phyloP scores from a whole-genome alignment of 352 stramenopile genomes.

The Vaucheria bursata region DNA sequence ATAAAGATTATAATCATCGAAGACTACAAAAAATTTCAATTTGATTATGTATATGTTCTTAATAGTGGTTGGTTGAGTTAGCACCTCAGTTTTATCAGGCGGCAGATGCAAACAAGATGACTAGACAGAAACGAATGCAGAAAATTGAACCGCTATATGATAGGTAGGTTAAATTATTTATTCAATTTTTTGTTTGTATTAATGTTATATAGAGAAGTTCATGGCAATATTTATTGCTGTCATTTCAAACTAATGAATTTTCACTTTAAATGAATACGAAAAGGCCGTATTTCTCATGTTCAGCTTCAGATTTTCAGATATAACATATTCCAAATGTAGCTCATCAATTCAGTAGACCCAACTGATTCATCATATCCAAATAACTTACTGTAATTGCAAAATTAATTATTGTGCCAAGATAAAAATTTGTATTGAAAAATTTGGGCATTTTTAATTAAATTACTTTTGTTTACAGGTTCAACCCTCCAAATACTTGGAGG shows the following conservation, averaged over 20 bases:
- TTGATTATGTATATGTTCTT: too few relatives aligned
- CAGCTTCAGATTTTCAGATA: neutral
- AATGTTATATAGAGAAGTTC: neutral
- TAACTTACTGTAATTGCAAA: neutral
- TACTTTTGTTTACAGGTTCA: slow-evolving; percentile 81
- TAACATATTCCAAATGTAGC: neutral
- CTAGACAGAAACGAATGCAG: slow-evolving; percentile 90
- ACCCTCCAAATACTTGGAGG: slow-evolving; percentile 90
- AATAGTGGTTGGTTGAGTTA: slow-evolving; percentile 90
- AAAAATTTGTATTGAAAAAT: neutral
- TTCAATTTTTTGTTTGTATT: neutral
- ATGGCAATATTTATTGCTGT: neutral
- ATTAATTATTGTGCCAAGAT: neutral
- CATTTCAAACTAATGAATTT: neutral
- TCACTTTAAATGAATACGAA: neutral
- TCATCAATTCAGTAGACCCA: neutral
- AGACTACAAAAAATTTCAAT: too few relatives aligned
- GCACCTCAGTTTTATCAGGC: slow-evolving; percentile 89
- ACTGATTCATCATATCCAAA: neutral
- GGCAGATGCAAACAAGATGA: slow-evolving; percentile 92
- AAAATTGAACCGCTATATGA: slow-evolving; percentile 99
- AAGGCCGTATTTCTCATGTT: neutral
- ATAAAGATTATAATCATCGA: too few relatives aligned
- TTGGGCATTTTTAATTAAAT: neutral
- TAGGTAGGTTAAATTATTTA: slow-evolving; percentile 14